Evolutionary conservation across 139 green algal species (phyloP).

Genomic region (Tetraselmis chui): DNA sequence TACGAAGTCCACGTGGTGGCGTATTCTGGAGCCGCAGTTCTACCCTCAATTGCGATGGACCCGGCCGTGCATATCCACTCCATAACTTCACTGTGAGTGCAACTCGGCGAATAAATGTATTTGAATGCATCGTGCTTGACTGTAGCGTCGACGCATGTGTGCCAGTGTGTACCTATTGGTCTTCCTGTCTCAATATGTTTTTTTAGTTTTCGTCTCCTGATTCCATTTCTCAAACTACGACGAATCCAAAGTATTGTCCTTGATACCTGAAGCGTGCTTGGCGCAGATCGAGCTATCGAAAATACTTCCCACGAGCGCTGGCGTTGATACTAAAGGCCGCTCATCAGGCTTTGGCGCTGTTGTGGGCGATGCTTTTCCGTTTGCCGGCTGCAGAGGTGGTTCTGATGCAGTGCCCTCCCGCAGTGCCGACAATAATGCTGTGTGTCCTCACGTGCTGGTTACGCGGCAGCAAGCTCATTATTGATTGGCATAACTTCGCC

Average conservation of each 20-base stretch:
- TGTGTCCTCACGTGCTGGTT: slow-evolving; percentile 63
- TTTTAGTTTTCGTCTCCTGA: no score
- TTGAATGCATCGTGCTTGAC: no score
- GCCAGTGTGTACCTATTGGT: no score
- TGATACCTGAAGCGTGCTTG: no score
- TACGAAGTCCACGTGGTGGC: slow-evolving; percentile 56
- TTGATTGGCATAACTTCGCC: slow-evolving; percentile 97
- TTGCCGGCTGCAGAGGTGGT: slow-evolving; percentile 41
- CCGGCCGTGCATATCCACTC: not conserved
- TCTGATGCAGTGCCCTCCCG: slow-evolving; percentile 75
- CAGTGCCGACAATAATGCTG: slow-evolving; percentile 75
- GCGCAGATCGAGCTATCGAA: no score
- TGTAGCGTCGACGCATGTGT: no score
- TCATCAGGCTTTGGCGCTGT: slow-evolving; percentile 46
- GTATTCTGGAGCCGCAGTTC: slow-evolving; percentile 29
- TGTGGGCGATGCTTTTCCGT: slow-evolving; percentile 50
- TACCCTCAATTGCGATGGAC: not conserved
- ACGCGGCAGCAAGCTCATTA: slow-evolving; percentile 55
- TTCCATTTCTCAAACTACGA: no score
- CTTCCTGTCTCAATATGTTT: no score
- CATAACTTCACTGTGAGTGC: no score
- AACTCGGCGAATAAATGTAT: no score
- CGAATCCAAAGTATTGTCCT: no score
- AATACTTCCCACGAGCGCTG: slow-evolving; percentile 43
- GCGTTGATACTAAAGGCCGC: slow-evolving; percentile 59